Evolutionary conservation across 371 early-diverging fungal species (phyloP).

Genomic region (Apophysomyces variabilis): DNA sequence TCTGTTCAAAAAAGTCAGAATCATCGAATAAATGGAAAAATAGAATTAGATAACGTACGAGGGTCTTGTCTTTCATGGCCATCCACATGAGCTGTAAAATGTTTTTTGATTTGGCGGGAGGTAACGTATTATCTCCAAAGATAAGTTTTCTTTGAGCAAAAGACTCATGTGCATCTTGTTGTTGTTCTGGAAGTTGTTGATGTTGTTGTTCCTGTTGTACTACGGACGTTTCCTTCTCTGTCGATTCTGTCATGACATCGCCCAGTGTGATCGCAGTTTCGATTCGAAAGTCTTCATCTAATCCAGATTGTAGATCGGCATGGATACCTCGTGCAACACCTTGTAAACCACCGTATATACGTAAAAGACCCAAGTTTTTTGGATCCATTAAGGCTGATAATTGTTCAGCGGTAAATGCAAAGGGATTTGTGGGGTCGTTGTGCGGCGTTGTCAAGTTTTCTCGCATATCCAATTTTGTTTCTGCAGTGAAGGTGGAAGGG

Average conservation of each 20-base stretch:
- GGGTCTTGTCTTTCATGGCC: constrained; percentile 85
- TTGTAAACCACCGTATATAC: constrained; percentile 49
- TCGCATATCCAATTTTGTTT: constrained; percentile 26
- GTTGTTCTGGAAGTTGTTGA: background rate
- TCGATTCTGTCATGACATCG: constrained; percentile 24
- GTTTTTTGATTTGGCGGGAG: constrained; percentile 68
- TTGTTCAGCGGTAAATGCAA: constrained; percentile 57
- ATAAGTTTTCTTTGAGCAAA: constrained; percentile 43
- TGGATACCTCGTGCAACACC: constrained; percentile 63
- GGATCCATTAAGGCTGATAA: constrained; percentile 61
- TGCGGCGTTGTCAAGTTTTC: constrained; percentile 36
- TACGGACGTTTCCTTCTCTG: background rate
- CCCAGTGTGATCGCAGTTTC: constrained; percentile 19
- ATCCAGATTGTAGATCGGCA: constrained; percentile 51
- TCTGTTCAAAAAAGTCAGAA: constrained; percentile 37
- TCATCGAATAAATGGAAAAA: constrained; percentile 9
- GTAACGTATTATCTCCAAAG: constrained; percentile 73
- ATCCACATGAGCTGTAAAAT: constrained; percentile 80
- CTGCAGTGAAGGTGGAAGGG: background rate
- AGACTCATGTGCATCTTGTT: background rate
- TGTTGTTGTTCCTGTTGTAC: no score
- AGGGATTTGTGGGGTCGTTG: constrained; percentile 52
- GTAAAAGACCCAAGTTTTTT: constrained; percentile 55
- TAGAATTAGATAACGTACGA: constrained; percentile 51
- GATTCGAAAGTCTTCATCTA: constrained; percentile 34